A percentile compares a stretch with the other conserved stretches of the same genome.
These are phyloP conservation scores for Dimocarpus longan DNA, from an alignment of 345 rosid species.

Conservation along the genomic window DNA sequence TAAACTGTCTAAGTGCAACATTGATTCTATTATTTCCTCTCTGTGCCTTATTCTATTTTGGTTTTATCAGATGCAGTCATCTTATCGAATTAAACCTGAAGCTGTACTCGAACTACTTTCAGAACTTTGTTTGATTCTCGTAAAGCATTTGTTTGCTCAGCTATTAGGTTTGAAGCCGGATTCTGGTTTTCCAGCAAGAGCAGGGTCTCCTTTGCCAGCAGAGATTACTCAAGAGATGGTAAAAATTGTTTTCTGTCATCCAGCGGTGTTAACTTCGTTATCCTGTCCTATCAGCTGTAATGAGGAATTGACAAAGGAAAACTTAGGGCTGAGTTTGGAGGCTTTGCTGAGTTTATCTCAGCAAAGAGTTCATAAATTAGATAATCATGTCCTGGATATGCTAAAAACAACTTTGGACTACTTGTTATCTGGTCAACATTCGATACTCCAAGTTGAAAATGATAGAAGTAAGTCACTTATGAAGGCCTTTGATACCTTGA, in stretches of 20 bases:
- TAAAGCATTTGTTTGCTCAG: constrained; percentile 51
- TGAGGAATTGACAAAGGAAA: constrained; percentile 35
- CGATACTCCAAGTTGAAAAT: constrained; percentile 30
- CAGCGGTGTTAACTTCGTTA: constrained; percentile 49
- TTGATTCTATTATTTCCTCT: constrained; percentile 43
- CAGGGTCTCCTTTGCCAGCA: constrained; percentile 29
- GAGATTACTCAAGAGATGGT: constrained; percentile 53
- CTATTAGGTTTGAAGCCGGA: constrained; percentile 39
- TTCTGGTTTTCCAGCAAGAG: constrained; percentile 28
- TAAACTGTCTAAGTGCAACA: constrained; percentile 48
- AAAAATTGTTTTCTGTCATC: constrained; percentile 65
- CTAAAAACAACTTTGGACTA: constrained; percentile 52
- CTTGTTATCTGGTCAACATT: constrained; percentile 43
- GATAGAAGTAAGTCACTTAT: constrained; percentile 35
- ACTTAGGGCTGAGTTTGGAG: constrained; percentile 40
- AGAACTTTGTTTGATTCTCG: constrained; percentile 62
- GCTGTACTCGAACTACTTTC: constrained; percentile 50
- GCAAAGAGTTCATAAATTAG: constrained; percentile 52
- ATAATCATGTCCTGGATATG: constrained; percentile 57
- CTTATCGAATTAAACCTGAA: constrained; percentile 43
- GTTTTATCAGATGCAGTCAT: constrained; percentile 57
- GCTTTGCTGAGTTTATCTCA: constrained; percentile 40
- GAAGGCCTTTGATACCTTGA: constrained; percentile 48
- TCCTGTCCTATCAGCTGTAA: constrained; percentile 47
- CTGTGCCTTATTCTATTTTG: constrained; percentile 69